Conservation (phyloP, 805 yeast species). For the Kuraishia capsulata region DNA sequence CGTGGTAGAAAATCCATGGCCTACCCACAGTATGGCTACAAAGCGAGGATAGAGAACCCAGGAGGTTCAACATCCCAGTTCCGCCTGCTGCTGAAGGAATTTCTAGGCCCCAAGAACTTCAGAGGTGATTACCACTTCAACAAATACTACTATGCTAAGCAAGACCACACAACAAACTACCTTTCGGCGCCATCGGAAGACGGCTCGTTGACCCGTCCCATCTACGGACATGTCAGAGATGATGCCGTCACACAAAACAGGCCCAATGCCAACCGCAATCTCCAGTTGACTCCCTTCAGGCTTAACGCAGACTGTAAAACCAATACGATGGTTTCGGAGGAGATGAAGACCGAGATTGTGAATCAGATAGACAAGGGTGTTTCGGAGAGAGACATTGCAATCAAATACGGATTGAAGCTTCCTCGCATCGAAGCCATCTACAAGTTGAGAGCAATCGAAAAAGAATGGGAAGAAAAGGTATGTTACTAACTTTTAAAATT, state of each 20-base stretch:
- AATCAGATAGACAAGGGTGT: constrained; percentile 45
- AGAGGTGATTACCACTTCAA: constrained; percentile 75
- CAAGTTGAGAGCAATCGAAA: constrained; percentile 57
- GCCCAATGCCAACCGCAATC: constrained; percentile 12
- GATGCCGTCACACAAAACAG: constrained; percentile 6
- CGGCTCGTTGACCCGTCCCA: constrained; percentile 11
- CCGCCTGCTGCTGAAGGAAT: constrained; percentile 56
- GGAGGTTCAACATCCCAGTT: constrained; percentile 38
- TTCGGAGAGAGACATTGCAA: constrained; percentile 66
- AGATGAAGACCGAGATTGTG: constrained; percentile 52
- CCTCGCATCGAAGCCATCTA: constrained; percentile 87
- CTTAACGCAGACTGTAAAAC: constrained; percentile 62
- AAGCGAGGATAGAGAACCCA: constrained; percentile 30
- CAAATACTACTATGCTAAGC: constrained; percentile 62
- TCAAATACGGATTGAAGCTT: constrained; percentile 69
- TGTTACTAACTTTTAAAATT: constrained; percentile 21
- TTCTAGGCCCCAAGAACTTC: constrained; percentile 76
- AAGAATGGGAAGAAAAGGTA: constrained; percentile 51
- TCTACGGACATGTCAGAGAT: constrained; percentile 3
- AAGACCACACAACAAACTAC: constrained; percentile 65
- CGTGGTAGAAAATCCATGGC: constrained; percentile 43
- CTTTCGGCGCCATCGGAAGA: constrained; percentile 50
- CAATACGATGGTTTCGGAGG: constrained; percentile 47
- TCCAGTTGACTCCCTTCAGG: constrained; percentile 67
- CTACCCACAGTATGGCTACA: constrained; percentile 42